Percentiles rank a stretch among this genome's conserved stretches.
Evolutionary conservation across 31 red algal genomes (phyloP).

Genomic region (Porphyra umbilicalis): DNA sequence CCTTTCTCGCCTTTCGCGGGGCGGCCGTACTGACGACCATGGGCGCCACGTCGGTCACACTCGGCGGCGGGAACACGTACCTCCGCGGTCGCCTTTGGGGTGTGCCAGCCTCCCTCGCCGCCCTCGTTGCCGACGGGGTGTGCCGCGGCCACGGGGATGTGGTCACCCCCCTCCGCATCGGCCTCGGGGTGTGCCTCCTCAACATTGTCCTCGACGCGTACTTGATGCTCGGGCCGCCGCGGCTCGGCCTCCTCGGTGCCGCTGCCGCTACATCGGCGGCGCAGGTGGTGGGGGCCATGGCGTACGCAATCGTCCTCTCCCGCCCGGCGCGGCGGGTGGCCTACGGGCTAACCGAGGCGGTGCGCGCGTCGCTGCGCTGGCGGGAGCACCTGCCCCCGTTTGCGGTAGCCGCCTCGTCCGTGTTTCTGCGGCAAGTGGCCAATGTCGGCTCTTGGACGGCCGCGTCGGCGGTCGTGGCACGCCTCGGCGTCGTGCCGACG

Average conservation of each 20-base stretch:
- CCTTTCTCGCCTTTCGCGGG: neutral
- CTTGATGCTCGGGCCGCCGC: neutral
- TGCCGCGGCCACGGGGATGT: neutral
- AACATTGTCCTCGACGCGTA: slow-evolving; percentile 4
- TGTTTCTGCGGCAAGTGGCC: neutral
- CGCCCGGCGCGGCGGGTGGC: neutral
- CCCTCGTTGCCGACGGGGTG: neutral
- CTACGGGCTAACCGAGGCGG: neutral
- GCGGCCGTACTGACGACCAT: neutral
- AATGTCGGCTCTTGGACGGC: neutral
- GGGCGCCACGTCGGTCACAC: neutral
- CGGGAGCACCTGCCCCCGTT: neutral
- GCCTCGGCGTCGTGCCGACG: neutral
- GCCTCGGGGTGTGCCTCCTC: neutral
- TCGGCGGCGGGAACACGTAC: neutral
- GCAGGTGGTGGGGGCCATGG: neutral
- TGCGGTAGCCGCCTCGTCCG: neutral
- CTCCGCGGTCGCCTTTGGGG: neutral
- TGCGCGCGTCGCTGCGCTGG: neutral
- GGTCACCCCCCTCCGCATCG: neutral
- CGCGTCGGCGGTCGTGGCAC: neutral
- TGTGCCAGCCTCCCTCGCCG: neutral
- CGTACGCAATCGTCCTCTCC: neutral
- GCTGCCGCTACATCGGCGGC: neutral
- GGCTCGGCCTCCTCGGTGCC: neutral